phyloP scores from a whole-genome alignment of 2,329 filamentous ascomycete genomes.

The Metarhizium guizhouense region DNA sequence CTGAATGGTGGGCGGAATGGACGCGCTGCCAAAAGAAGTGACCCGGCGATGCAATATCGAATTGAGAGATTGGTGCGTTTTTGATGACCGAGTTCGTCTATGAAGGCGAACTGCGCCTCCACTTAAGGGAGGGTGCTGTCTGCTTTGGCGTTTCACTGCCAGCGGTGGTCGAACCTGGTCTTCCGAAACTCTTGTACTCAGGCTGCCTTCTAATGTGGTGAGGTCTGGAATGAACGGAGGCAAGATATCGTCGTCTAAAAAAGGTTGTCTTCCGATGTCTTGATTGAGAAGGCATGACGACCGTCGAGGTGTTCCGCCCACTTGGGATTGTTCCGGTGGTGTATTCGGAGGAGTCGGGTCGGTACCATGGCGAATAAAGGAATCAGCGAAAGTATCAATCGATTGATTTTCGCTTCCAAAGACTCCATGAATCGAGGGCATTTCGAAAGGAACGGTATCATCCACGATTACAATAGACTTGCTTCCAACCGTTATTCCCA shows the following conservation, averaged over 20 bases:
- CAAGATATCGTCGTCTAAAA: conserved; percentile 27
- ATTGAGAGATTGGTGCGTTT: conserved; percentile 38
- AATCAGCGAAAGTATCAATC: conserved; percentile 44
- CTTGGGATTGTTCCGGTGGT: conserved; percentile 37
- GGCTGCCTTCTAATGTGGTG: conserved; percentile 26
- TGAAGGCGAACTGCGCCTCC: conserved; percentile 26
- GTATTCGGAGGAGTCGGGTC: conserved; percentile 55
- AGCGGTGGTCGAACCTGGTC: conserved; percentile 23
- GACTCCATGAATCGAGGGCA: conserved; percentile 40
- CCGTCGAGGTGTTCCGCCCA: conserved; percentile 37
- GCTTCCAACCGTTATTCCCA: conserved; percentile 66
- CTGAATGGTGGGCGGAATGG: conserved; percentile 39
- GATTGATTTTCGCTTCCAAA: conserved; percentile 35
- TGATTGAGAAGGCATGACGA: conserved; percentile 48
- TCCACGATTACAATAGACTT: conserved; percentile 87
- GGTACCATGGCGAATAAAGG: conserved; percentile 36
- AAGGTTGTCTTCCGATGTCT: conserved; percentile 27
- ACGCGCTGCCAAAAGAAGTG: conserved; percentile 51
- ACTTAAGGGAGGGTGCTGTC: conserved; percentile 18
- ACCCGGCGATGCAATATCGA: conserved; percentile 46
- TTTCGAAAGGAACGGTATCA: conserved; percentile 44
- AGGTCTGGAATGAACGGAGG: conserved; percentile 41
- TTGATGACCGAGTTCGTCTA: conserved; percentile 36
- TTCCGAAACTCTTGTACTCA: conserved; percentile 20
- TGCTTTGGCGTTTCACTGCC: conserved; percentile 15